Percentiles rank a stretch among this genome's conserved stretches.
These are phyloP conservation scores for Escovopsis sp. DNA, from an alignment of 2,329 filamentous ascomycete species.

Conservation along the genomic window DNA sequence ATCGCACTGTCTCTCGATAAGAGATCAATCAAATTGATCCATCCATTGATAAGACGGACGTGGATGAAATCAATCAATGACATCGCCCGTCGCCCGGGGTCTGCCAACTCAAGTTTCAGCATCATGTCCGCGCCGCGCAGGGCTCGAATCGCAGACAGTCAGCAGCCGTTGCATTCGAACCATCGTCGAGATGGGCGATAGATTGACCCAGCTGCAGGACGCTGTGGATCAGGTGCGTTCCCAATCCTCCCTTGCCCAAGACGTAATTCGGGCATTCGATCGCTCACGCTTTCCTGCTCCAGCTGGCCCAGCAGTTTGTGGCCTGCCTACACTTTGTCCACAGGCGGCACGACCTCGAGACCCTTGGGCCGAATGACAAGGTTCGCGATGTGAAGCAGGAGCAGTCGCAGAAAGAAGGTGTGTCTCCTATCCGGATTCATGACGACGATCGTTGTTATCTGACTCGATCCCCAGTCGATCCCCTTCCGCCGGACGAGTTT, in stretches of 20 bases:
- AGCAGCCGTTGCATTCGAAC: not conserved
- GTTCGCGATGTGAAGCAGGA: conserved; percentile 44
- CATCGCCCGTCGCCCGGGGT: not conserved
- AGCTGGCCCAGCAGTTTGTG: conserved; percentile 57
- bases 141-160: not conserved
- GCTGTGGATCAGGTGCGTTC: conserved; percentile 59
- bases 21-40: too few species aligned
- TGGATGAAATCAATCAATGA: not conserved
- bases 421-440: not conserved
- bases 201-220: conserved; percentile 73
- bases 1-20: not conserved
- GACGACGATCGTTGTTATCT: conserved; percentile 1
- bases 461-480: conserved; percentile 33
- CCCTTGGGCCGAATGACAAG: conserved; percentile 41
- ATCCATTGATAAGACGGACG: not conserved
- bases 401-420: conserved; percentile 36
- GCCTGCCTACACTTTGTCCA: conserved; percentile 52
- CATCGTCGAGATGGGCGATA: conserved; percentile 46
- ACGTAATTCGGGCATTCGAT: not conserved
- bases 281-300: not conserved
- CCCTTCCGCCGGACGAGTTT: conserved; percentile 49
- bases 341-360: conserved; percentile 52
- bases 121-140: too few species aligned
- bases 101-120: too few species aligned
- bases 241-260: not conserved